A percentile compares a stretch with the other conserved stretches of the same genome.
Conservation (phyloP, 177 flowering plant species). For the Telopea speciosissima region DNA sequence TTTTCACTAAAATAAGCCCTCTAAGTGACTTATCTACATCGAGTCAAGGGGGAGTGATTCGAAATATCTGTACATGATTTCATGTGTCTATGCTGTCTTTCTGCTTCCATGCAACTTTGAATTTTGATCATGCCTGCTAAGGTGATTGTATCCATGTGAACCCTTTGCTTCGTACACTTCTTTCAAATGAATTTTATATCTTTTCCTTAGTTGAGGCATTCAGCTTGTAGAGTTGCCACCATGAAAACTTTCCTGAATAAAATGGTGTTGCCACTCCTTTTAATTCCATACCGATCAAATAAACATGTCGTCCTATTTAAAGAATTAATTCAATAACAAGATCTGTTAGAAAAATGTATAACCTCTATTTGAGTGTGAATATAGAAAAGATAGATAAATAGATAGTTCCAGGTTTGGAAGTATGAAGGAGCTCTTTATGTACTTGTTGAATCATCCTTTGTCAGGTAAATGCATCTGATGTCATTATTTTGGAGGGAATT, state of each 20-base stretch:
- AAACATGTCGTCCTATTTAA: too few relatives aligned
- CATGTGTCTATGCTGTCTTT: background rate
- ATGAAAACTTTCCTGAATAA: background rate
- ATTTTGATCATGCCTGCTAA: background rate
- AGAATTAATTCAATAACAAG: too few relatives aligned
- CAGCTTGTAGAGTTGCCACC: background rate
- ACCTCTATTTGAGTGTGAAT: too few relatives aligned
- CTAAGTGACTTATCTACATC: too few relatives aligned
- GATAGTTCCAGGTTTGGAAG: background rate
- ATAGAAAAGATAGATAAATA: too few relatives aligned
- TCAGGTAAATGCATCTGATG: slow-evolving; percentile 98
- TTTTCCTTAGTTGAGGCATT: background rate
- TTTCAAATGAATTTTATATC: background rate
- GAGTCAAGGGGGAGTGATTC: too few relatives aligned
- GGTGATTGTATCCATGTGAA: background rate
- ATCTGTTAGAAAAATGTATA: background rate
- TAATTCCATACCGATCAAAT: too few relatives aligned
- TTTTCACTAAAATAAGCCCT: too few relatives aligned
- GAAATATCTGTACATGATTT: too few relatives aligned
- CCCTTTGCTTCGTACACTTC: background rate
- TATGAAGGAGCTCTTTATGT: slow-evolving; percentile 6
- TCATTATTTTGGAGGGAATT: slow-evolving; percentile 94
- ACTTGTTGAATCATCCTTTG: slow-evolving; percentile 4
- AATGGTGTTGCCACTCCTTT: background rate
- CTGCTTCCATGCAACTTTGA: background rate